A percentile compares a stretch with the other conserved stretches of the same genome.
Conservation (phyloP, 805 yeast species). For the Starmerella asiatica region DNA sequence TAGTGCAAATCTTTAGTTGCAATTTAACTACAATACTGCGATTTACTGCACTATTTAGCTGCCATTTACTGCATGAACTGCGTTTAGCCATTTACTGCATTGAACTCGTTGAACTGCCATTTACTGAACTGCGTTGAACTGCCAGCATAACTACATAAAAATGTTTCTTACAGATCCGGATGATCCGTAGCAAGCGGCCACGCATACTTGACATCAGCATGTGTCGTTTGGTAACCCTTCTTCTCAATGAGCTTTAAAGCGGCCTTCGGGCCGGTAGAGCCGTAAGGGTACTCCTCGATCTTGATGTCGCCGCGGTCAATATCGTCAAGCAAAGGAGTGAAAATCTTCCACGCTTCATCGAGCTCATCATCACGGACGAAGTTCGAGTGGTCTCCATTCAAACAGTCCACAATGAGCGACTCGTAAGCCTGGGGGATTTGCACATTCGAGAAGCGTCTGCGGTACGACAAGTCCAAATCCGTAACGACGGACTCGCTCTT, state of each 20-base stretch:
- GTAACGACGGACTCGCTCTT: slow-evolving; percentile 70
- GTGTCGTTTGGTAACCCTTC: slow-evolving; percentile 60
- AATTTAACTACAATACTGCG: too few species aligned
- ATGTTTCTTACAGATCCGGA: slow-evolving; percentile 1
- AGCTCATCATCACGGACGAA: slow-evolving; percentile 97
- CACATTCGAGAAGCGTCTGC: slow-evolving; percentile 66
- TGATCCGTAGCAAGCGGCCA: slow-evolving; percentile 48
- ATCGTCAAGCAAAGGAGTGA: slow-evolving; percentile 77
- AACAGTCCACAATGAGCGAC: slow-evolving; percentile 80
- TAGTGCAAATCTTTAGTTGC: too few species aligned
- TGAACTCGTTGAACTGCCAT: too few species aligned
- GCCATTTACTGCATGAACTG: too few species aligned
- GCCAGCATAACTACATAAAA: neutral
- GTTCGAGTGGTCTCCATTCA: slow-evolving; percentile 88
- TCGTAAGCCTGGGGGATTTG: slow-evolving; percentile 98
- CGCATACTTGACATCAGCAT: slow-evolving; percentile 50
- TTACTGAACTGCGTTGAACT: too few species aligned
- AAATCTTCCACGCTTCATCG: slow-evolving; percentile 82
- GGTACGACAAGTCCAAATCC: slow-evolving; percentile 80
- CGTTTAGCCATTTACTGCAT: too few species aligned
- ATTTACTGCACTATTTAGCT: too few species aligned
- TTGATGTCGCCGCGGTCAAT: slow-evolving; percentile 59
- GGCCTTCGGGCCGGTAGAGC: slow-evolving; percentile 74
- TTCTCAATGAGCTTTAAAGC: slow-evolving; percentile 47
- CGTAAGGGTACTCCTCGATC: slow-evolving; percentile 59